Evolutionary conservation across 805 yeast genomes (phyloP).

Genomic region (Hermanozyma aechmeae): DNA sequence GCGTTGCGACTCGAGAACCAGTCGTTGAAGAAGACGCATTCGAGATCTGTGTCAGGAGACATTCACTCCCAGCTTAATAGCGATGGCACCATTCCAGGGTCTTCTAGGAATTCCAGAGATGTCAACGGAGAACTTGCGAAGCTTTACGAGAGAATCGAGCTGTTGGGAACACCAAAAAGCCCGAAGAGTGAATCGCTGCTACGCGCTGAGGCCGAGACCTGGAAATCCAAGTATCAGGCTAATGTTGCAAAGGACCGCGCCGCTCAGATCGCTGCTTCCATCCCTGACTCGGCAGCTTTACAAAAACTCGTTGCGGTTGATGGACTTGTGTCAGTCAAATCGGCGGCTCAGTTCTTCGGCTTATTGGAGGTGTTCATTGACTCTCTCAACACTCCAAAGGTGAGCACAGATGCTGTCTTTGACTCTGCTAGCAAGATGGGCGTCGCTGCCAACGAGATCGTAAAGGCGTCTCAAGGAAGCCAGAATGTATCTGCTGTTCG

Average conservation of each 20-base stretch:
- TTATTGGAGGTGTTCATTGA: slow-evolving; percentile 37
- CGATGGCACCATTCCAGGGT: too few species aligned
- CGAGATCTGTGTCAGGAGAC: slow-evolving; percentile 2
- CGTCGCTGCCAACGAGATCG: slow-evolving; percentile 32
- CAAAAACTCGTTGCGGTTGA: slow-evolving; percentile 18
- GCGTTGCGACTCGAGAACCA: slow-evolving; percentile 29
- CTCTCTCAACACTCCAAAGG: slow-evolving; percentile 16
- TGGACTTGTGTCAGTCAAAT: slow-evolving; percentile 40
- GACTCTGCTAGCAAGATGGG: slow-evolving; percentile 43
- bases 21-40: slow-evolving; percentile 19
- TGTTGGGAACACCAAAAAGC: slow-evolving; percentile 11
- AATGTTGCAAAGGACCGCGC: not conserved
- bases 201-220: not conserved
- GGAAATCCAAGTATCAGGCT: not conserved
- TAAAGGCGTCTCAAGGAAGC: slow-evolving; percentile 25
- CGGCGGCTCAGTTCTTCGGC: slow-evolving; percentile 38
- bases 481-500: slow-evolving; percentile 42
- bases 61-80: not conserved
- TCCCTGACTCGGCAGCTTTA: slow-evolving; percentile 9
- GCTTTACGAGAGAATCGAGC: slow-evolving; percentile 20
- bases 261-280: not conserved
- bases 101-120: too few species aligned
- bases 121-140: slow-evolving; percentile 13
- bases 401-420: slow-evolving; percentile 35
- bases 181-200: not conserved